phyloP scores from a whole-genome alignment of 225 moss, liverwort and hornwort species.

The Marchantia polymorpha region DNA sequence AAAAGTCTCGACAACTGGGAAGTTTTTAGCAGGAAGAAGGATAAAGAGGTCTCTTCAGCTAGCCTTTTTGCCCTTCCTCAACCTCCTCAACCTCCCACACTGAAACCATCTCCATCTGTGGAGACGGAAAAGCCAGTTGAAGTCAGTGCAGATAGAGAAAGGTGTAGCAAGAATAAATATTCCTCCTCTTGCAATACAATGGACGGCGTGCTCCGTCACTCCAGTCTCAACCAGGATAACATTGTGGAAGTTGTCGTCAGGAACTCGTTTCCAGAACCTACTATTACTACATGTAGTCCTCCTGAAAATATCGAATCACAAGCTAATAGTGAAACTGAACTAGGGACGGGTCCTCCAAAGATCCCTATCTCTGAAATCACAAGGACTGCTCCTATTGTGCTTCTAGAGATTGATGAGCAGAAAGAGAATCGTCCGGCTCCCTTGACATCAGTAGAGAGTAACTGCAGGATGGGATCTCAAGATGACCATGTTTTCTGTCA shows the following conservation, averaged over 20 bases:
- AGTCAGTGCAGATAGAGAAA: constrained; percentile 15
- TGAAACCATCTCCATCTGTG: neutral
- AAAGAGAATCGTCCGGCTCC: constrained; percentile 19
- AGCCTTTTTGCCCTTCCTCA: constrained; percentile 14
- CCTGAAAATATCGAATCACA: neutral
- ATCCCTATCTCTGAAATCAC: neutral
- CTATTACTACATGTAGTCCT: neutral
- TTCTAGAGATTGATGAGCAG: constrained; percentile 5
- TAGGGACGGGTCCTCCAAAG: neutral
- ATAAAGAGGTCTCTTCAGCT: constrained; percentile 37
- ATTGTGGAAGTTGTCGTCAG: constrained; percentile 7
- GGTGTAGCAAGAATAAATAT: constrained; percentile 18
- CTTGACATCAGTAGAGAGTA: constrained; percentile 5
- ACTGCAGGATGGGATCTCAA: constrained; percentile 3
- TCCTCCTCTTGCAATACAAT: constrained; percentile 8
- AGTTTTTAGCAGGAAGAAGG: constrained; percentile 30
- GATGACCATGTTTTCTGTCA: constrained; percentile 16
- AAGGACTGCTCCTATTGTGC: neutral
- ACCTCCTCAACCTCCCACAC: constrained; percentile 8
- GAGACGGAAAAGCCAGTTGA: constrained; percentile 6
- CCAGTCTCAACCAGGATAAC: constrained; percentile 21
- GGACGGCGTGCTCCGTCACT: constrained; percentile 17
- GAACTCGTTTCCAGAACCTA: constrained; percentile 11
- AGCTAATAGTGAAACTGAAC: neutral
- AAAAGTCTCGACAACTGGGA: constrained; percentile 37